Evolutionary conservation across 495 filamentous ascomycete genomes (phyloP), one percentile per base, ranked within the genome.

Genomic region (Trichoderma parareesei): DNA sequence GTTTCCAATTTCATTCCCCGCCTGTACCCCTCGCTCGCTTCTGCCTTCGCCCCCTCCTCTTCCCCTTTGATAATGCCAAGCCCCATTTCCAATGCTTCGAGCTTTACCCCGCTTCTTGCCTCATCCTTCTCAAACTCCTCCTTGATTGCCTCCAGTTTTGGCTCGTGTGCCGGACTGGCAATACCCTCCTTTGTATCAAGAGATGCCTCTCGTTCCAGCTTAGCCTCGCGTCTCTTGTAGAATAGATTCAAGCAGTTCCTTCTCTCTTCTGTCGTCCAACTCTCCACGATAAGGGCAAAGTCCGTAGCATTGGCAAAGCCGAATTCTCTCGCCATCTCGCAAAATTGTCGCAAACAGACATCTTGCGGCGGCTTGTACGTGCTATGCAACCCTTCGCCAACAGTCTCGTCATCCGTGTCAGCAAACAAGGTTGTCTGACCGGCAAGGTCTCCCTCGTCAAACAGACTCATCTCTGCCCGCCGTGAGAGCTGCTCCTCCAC

Each of bases 251-350:
- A 79, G 74, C 85, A 91, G 62, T 87, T 84, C 69, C 89, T 80
- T 71, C 94, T 73, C 76, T 95, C 84, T 69, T 87, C 90, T 77
- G 93, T 91, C 65, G 91, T 96, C 92, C 91, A 94, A 37, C 89
- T 85, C 75, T 98, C 94, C 13, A 98, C 94, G 9, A 92, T 88
- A 55, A 97, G 81, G 57, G 93, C 95, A 83, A 98, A 98, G 68
- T 96, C 90, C 7, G 85, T 89, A 7, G 86, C 86, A 76, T 85
- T 86, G 6, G 79, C 73, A 72, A 91, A 96, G 46, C 91, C 91
- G 75, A 92, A 89, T 53, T 81, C 81, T 70, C 80, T 81, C 8
- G 92, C 91, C 91, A 97, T 97, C 20, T 85, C 88, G 73, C 92
- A 95, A 68, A 98, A 95, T 71, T 97, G 94, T 44, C 94, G 80